Percentiles rank a stretch among this genome's conserved stretches.
Evolutionary conservation across 495 filamentous ascomycete species (phyloP).

Genomic region (Lasiosphaeria ovina): DNA sequence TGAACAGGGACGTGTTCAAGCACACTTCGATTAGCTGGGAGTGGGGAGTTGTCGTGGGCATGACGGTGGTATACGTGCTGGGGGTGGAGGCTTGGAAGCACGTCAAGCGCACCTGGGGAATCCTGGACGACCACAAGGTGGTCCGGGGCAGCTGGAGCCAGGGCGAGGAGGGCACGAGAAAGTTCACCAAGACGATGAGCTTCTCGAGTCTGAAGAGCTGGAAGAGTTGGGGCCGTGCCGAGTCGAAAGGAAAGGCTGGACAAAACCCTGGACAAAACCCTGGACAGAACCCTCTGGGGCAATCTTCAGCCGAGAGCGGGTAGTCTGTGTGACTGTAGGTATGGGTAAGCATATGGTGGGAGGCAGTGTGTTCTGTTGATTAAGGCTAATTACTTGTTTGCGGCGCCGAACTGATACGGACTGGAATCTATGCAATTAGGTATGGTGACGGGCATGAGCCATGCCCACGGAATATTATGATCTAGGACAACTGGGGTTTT

Average conservation of each 20-base stretch:
- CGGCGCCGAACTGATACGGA: no score
- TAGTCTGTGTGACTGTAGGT: no score
- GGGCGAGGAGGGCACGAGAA: slow-evolving; percentile 37
- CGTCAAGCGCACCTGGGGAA: slow-evolving; percentile 51
- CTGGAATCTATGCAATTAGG: no score
- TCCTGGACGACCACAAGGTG: slow-evolving; percentile 45
- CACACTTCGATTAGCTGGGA: slow-evolving; percentile 73
- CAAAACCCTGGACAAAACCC: neutral
- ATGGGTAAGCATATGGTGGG: no score
- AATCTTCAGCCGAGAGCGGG: no score
- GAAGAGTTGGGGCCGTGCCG: slow-evolving; percentile 32
- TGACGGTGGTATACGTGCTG: slow-evolving; percentile 57
- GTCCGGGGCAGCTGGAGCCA: slow-evolving; percentile 41
- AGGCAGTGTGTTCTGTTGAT: no score
- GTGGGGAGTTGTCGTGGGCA: slow-evolving; percentile 62
- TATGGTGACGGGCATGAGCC: no score
- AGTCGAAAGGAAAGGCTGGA: slow-evolving; percentile 18
- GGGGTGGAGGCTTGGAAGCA: slow-evolving; percentile 69
- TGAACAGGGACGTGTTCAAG: slow-evolving; percentile 72
- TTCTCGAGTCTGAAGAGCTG: slow-evolving; percentile 45
- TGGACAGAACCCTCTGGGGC: neutral
- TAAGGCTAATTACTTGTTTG: no score
- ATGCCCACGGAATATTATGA: no score
- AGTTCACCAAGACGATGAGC: slow-evolving; percentile 38
- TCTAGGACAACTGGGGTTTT: no score